Percentiles rank a stretch among this genome's conserved stretches.
Conservation (phyloP, 345 rosid species). For the Pugionium dolabratum region DNA sequence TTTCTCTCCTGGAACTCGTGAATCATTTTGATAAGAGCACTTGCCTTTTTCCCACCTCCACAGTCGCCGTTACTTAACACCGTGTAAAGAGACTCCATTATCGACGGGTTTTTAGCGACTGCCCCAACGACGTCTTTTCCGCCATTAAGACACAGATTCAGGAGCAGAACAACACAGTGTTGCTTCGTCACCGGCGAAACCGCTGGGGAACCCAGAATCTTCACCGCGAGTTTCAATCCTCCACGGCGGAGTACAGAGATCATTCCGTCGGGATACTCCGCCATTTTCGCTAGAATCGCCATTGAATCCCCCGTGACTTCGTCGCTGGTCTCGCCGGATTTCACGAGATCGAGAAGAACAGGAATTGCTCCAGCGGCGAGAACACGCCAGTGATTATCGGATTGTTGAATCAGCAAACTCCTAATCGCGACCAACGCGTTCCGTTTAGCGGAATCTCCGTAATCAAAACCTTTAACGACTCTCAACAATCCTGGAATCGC, state of each 20-base stretch:
- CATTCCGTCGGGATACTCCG: conserved; percentile 65
- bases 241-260: conserved; percentile 52
- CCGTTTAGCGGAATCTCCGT: conserved; percentile 51
- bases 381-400: conserved; percentile 56
- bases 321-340: conserved; percentile 45
- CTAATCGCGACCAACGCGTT: conserved; percentile 71
- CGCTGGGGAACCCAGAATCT: conserved; percentile 47
- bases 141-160: conserved; percentile 67
- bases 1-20: conserved; percentile 66
- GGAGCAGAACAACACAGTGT: conserved; percentile 63
- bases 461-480: conserved; percentile 46
- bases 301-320: conserved; percentile 59
- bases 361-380: conserved; percentile 61
- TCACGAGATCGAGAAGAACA: conserved; percentile 52
- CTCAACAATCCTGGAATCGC: conserved; percentile 60
- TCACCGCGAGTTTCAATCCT: conserved; percentile 48
- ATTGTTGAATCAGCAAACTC: conserved; percentile 59
- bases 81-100: conserved; percentile 71
- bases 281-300: conserved; percentile 67
- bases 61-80: conserved; percentile 62
- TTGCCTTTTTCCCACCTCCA: conserved; percentile 70
- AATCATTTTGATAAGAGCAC: conserved; percentile 63
- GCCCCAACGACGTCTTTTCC: conserved; percentile 56
- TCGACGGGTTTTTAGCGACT: conserved; percentile 53
- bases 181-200: conserved; percentile 59